Conservation (phyloP, 768 basidiomycete species). For the Collybiopsis confluens region DNA sequence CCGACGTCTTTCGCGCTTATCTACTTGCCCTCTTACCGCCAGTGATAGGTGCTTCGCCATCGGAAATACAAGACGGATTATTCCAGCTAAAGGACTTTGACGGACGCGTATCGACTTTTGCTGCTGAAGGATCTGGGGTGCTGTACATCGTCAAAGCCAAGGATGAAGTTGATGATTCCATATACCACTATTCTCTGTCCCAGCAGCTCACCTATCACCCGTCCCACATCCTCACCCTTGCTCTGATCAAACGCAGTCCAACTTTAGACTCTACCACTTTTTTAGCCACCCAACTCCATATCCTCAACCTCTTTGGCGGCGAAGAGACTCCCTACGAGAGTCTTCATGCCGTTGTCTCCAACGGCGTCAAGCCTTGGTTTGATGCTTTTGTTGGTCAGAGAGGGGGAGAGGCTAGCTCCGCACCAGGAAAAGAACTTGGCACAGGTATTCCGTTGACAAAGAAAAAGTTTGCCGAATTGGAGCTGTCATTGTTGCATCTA, state of each 20-base stretch:
- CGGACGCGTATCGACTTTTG: constrained; percentile 72
- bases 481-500: constrained; percentile 87
- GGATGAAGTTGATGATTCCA: constrained; percentile 65
- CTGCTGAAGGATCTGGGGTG: constrained; percentile 69
- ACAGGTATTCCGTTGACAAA: constrained; percentile 99
- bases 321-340: constrained; percentile 94
- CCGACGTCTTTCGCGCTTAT: constrained; percentile 67
- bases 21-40: constrained; percentile 72
- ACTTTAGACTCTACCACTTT: constrained; percentile 78
- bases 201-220: constrained; percentile 76
- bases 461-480: constrained; percentile 98
- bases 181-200: constrained; percentile 63
- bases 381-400: constrained; percentile 93
- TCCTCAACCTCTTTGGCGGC: constrained; percentile 87
- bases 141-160: constrained; percentile 80
- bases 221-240: constrained; percentile 79
- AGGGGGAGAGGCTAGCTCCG: constrained; percentile 67
- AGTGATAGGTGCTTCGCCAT: constrained; percentile 65
- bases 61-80: constrained; percentile 65
- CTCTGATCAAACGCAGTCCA: constrained; percentile 89
- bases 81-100: constrained; percentile 60
- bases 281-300: constrained; percentile 81
- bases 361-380: constrained; percentile 96
- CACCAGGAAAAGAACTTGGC: constrained; percentile 55
- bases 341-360: constrained; percentile 91